These are phyloP conservation scores for Evansstolkia leycettana DNA, from an alignment of 495 filamentous ascomycete genomes.

Conservation along the genomic window DNA sequence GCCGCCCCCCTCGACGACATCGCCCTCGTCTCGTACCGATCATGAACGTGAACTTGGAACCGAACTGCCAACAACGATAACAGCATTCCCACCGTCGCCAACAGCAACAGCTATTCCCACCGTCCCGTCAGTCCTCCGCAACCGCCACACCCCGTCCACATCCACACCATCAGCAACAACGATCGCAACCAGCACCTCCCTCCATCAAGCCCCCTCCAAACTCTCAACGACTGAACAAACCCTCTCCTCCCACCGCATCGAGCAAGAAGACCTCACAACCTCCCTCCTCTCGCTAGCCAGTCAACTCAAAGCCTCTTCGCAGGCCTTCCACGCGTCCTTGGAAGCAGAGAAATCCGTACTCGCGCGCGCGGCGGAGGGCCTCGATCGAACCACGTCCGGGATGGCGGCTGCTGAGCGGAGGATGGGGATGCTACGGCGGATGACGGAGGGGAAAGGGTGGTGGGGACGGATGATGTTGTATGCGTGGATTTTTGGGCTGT, in stretches of 20 bases:
- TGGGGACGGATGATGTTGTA: slow-evolving; percentile 79
- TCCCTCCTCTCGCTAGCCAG: slow-evolving; percentile 68
- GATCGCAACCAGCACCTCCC: slow-evolving; percentile 5
- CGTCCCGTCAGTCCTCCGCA: slow-evolving; percentile 17
- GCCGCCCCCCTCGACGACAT: no score
- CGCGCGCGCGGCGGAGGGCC: slow-evolving; percentile 51
- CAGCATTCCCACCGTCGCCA: slow-evolving; percentile 5
- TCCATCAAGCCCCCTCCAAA: slow-evolving; percentile 16
- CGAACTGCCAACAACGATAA: slow-evolving; percentile 4
- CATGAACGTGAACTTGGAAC: no score
- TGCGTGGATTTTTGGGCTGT: slow-evolving; percentile 67
- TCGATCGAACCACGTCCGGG: slow-evolving; percentile 60
- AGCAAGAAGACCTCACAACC: slow-evolving; percentile 75
- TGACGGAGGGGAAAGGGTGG: slow-evolving; percentile 81
- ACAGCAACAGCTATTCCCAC: slow-evolving; percentile 4
- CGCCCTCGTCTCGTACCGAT: no score
- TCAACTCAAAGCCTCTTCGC: slow-evolving; percentile 62
- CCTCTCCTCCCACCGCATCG: slow-evolving; percentile 57
- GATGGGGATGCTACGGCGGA: slow-evolving; percentile 60
- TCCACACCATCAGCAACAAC: no score
- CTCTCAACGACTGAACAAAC: slow-evolving; percentile 47
- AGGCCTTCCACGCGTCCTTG: slow-evolving; percentile 56
- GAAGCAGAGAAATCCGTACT: slow-evolving; percentile 63
- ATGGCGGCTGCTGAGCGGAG: slow-evolving; percentile 62
- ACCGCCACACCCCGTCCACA: no score